Evolutionary conservation across 805 yeast species (phyloP), one percentile per base, ranked within the genome.

Genomic region (Candida montana): DNA sequence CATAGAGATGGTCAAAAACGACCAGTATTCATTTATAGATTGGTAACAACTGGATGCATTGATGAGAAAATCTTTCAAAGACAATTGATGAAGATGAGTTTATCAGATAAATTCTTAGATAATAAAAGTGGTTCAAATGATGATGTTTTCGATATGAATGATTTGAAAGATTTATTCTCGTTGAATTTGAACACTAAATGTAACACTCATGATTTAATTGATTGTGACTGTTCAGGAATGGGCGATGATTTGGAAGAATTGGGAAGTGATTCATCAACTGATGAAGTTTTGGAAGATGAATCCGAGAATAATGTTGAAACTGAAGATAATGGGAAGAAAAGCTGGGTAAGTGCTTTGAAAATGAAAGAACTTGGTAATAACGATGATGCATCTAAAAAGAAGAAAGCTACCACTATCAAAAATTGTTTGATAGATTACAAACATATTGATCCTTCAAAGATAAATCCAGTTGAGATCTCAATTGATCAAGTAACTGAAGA

Each of bases 51-150:
- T 0, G 99, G 98, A 0, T 79, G 90, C 41, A 83, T 89, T 28
- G 99, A 93, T 58, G 99, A 93, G 58, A 91, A 90, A 63, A 90
- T 93, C 4, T 81, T 84, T 46, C 98, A 93, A 58, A 68, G 99
- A 16, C 99, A 93, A 60, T 65, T 90, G 40, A 81, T 87, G 70
- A 93, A 93, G 59, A 77, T 68, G 41, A 89, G 82, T 40, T 63
- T 91, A 37, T 84, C 96, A 36, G 81, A 81, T 47, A 79, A 78
- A 49, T 83, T 91, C 51, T 70, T 76, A 49, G 82, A 69, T 33
- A 62, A 65, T 40, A 59, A 63, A 18, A 45, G 37, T 12, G 58
- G 62, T 5, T 68, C 77, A 0, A 76, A 74, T 23, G 80, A 79
- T 51, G 80, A 84, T 54, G 69, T 85, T 2, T 91, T 91, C 57